A percentile compares a stretch with the other conserved stretches of the same genome.
These are phyloP conservation scores for Pisolithus thermaeus DNA, from an alignment of 1,284 basidiomycete genomes.

Conservation along the genomic window DNA sequence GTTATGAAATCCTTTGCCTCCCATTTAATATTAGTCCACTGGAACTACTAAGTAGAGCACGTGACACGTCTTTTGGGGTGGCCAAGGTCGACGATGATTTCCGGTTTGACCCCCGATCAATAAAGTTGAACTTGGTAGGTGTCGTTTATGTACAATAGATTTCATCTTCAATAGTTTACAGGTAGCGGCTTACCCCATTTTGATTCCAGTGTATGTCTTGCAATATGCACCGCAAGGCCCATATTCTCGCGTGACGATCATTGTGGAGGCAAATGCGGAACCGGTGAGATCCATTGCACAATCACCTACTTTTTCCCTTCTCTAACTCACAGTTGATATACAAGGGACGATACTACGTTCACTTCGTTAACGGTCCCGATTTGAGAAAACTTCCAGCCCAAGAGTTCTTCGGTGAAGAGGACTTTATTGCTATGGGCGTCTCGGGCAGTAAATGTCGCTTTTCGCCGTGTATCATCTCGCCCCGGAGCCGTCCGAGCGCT, in stretches of 20 bases:
- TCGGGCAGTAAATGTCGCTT: constrained; percentile 17
- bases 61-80: constrained; percentile 19
- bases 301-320: too few relatives aligned
- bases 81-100: constrained; percentile 21
- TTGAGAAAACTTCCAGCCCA: constrained; percentile 22
- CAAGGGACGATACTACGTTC: constrained; percentile 26
- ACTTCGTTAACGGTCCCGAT: constrained; percentile 15
- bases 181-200: constrained; percentile 38
- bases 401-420: constrained; percentile 21
- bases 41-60: constrained; percentile 22
- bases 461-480: constrained; percentile 15
- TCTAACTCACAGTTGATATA: background rate
- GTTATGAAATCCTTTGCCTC: constrained; percentile 30
- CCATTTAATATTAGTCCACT: constrained; percentile 31
- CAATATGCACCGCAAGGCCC: constrained; percentile 25
- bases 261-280: constrained; percentile 29
- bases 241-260: constrained; percentile 29
- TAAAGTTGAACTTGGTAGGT: constrained; percentile 30
- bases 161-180: constrained; percentile 14
- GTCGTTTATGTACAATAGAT: constrained; percentile 4
- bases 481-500: constrained; percentile 9
- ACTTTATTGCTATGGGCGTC: constrained; percentile 19
- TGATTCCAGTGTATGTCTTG: constrained; percentile 36
- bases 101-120: constrained; percentile 29
- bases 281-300: constrained; percentile 19